phyloP scores from a whole-genome alignment of 305 asterid species.

The Solanum hybrid region DNA sequence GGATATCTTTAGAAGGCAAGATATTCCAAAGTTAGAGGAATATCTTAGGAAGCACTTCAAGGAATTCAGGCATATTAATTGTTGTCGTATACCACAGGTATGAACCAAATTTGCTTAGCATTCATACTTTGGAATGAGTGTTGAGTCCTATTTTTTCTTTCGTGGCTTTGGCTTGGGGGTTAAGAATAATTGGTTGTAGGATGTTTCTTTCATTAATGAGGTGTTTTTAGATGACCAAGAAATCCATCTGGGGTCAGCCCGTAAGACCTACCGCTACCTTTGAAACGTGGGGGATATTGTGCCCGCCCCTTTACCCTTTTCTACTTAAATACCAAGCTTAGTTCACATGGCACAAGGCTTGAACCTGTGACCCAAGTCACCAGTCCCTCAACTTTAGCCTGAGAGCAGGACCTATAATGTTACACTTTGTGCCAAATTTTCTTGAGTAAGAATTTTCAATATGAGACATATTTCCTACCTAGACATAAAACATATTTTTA shows the following conservation, averaged over 20 bases:
- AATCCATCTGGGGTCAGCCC: background rate
- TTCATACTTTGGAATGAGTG: background rate
- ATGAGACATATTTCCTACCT: background rate
- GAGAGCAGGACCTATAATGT: background rate
- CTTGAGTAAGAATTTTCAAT: background rate
- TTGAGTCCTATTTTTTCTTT: background rate
- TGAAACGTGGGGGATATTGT: background rate
- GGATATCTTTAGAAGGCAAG: conserved; percentile 87
- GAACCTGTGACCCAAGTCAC: background rate
- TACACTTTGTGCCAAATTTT: background rate
- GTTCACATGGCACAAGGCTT: background rate
- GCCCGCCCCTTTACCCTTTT: background rate
- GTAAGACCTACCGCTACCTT: background rate
- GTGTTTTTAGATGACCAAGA: background rate
- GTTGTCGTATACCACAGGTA: background rate
- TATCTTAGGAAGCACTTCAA: background rate
- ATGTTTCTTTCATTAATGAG: background rate
- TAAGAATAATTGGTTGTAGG: background rate
- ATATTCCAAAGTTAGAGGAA: conserved; percentile 14
- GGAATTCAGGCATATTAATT: background rate
- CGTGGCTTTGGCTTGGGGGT: background rate
- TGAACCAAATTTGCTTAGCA: background rate
- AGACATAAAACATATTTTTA: background rate
- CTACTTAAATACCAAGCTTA: background rate
- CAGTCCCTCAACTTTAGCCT: background rate